Conservation (phyloP, 1,139 yeast species). For the Diutina scorzettiae region DNA sequence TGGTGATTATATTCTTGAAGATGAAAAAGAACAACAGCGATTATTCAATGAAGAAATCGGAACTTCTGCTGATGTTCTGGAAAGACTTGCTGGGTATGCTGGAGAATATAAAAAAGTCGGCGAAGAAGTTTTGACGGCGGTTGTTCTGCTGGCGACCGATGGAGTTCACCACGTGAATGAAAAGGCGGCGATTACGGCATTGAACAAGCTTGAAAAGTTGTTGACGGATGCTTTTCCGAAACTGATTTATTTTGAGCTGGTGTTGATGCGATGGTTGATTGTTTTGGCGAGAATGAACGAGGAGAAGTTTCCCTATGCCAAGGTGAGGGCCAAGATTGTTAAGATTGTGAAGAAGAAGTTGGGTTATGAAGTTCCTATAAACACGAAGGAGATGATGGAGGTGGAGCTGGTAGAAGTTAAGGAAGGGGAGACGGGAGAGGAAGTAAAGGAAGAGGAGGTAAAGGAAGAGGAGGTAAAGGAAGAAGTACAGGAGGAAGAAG, state of each 20-base stretch:
- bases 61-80: not conserved
- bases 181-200: not conserved
- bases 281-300: not conserved
- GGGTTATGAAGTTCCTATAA: not conserved
- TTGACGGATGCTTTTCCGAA: not conserved
- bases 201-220: not conserved
- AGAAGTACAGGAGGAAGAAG: not conserved
- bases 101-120: not conserved
- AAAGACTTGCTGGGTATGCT: not conserved
- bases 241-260: not conserved
- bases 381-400: conserved; percentile 4
- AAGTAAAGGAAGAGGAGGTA: too few relatives aligned
- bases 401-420: too few relatives aligned
- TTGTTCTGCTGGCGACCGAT: not conserved
- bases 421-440: too few relatives aligned
- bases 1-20: conserved; percentile 1
- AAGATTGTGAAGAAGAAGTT: not conserved
- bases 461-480: too few relatives aligned
- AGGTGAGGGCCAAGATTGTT: not conserved
- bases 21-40: not conserved
- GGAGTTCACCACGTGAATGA: not conserved
- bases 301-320: not conserved
- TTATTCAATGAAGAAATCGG: conserved; percentile 1
- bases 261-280: conserved; percentile 2
- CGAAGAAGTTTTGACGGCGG: not conserved